These are phyloP conservation scores for Peronospora belbahrii DNA, from an alignment of 352 stramenopile genomes.

Conservation along the genomic window DNA sequence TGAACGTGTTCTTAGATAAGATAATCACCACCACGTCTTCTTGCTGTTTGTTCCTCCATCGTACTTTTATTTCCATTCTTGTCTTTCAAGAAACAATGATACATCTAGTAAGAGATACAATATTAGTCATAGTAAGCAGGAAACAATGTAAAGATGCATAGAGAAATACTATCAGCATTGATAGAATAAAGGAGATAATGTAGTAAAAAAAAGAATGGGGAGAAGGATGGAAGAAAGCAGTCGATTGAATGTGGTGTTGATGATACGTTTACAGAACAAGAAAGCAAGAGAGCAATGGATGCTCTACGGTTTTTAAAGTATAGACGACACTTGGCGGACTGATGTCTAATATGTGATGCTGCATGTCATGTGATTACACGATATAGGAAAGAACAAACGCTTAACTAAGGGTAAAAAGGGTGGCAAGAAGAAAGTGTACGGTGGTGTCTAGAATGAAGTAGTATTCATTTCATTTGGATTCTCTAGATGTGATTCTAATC, in stretches of 20 bases:
- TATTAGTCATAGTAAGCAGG: too few relatives aligned
- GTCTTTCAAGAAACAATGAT: slow-evolving; percentile 1
- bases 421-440: slow-evolving; percentile 89
- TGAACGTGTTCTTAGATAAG: too few relatives aligned
- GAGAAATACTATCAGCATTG: too few relatives aligned
- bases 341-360: slow-evolving; percentile 20
- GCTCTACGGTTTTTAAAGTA: too few relatives aligned
- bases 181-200: too few relatives aligned
- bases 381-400: slow-evolving; percentile 86
- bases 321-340: neutral
- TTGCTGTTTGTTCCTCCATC: slow-evolving; percentile 6
- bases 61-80: too few relatives aligned
- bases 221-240: neutral
- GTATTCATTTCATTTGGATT: neutral
- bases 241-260: neutral
- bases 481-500: too few relatives aligned
- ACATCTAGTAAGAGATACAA: too few relatives aligned
- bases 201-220: neutral
- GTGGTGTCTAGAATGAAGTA: slow-evolving; percentile 3
- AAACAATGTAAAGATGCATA: too few relatives aligned
- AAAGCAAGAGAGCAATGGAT: neutral
- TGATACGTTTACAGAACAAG: neutral
- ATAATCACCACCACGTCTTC: too few relatives aligned
- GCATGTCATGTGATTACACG: slow-evolving; percentile 9
- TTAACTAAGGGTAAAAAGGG: slow-evolving; percentile 90